Evolutionary conservation across 345 rosid genomes (phyloP).

Genomic region (Tarenaya hassleriana): DNA sequence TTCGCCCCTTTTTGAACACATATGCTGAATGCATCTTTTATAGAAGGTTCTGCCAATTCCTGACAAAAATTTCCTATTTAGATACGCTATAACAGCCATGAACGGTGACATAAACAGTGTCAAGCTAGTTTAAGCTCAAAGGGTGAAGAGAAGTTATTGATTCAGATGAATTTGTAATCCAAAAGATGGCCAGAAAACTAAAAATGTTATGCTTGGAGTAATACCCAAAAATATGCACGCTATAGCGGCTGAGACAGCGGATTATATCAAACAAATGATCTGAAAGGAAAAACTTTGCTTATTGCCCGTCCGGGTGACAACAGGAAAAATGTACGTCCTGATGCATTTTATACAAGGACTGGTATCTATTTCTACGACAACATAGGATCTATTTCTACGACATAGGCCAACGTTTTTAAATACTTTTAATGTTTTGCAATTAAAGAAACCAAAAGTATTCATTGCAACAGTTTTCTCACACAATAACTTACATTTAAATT

Average conservation of each 20-base stretch:
- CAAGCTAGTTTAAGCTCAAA: too few relatives aligned
- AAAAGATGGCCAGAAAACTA: conserved; percentile 16
- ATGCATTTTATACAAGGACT: neutral
- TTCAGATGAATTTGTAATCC: neutral
- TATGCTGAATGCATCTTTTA: conserved; percentile 60
- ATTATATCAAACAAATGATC: conserved; percentile 1
- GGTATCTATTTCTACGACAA: too few relatives aligned
- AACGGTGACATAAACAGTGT: too few relatives aligned
- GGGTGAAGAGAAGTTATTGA: neutral
- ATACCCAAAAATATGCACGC: conserved; percentile 4
- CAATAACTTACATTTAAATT: too few relatives aligned
- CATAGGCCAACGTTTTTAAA: too few relatives aligned
- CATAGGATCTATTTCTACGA: too few relatives aligned
- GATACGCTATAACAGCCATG: too few relatives aligned
- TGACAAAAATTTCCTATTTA: conserved; percentile 11
- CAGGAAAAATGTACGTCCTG: neutral
- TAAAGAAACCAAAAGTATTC: neutral
- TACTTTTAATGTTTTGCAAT: neutral
- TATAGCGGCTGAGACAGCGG: neutral
- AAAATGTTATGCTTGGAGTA: neutral
- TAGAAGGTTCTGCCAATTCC: conserved; percentile 92
- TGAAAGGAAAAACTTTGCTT: neutral
- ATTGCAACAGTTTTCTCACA: too few relatives aligned
- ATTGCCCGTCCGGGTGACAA: neutral
- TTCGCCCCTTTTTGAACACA: conserved; percentile 73